phyloP scores from a whole-genome alignment of 257 asterid species.

The Nicotiana paniculata region DNA sequence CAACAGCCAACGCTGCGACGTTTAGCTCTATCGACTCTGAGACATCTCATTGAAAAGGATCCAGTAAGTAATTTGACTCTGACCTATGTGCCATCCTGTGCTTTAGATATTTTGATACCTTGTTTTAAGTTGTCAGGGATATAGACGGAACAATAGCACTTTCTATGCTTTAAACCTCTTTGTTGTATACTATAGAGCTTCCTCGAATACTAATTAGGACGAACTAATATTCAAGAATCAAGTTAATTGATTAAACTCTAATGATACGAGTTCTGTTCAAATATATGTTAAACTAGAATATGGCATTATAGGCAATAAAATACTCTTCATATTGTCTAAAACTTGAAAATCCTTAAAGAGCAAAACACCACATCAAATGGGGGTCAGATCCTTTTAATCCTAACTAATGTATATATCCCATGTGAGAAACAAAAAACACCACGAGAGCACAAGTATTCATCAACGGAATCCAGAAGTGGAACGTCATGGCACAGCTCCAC shows the following conservation, averaged over 20 bases:
- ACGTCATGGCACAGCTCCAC: background rate
- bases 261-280: background rate
- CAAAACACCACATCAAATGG: background rate
- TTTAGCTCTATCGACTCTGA: slow-evolving; percentile 86
- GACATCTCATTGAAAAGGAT: slow-evolving; percentile 97
- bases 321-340: background rate
- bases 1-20: slow-evolving; percentile 89
- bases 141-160: background rate
- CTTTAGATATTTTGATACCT: slow-evolving; percentile 9
- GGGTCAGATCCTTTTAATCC: background rate
- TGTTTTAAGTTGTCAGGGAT: background rate
- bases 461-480: background rate
- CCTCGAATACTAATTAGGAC: background rate
- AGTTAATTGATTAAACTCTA: background rate
- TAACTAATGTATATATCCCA: background rate
- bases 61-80: slow-evolving; percentile 60
- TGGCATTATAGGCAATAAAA: background rate
- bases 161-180: background rate
- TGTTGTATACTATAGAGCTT: background rate
- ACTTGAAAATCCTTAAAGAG: background rate
- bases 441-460: background rate
- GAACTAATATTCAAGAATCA: background rate
- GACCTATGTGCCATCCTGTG: slow-evolving; percentile 7
- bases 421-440: background rate
- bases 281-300: background rate